Evolutionary conservation across 331 rosid genomes (phyloP).

Genomic region (Stylosanthes scabra): DNA sequence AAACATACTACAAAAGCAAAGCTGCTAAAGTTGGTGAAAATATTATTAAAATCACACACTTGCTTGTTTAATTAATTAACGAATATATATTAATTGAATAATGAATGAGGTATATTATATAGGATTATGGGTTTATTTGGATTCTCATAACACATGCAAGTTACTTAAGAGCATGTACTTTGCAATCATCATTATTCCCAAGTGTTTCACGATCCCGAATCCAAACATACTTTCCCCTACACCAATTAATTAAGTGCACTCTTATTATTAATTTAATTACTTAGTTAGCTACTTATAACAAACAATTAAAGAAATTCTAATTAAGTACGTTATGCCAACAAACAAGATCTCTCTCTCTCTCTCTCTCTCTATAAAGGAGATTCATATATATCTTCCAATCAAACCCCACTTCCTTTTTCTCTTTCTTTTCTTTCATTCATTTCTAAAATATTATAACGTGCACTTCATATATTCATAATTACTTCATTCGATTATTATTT

Average conservation of each 20-base stretch:
- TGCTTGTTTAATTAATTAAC: slow-evolving; percentile 3
- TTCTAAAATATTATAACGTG: not conserved
- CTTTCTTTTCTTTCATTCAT: slow-evolving; percentile 18
- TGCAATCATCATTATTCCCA: slow-evolving; percentile 69
- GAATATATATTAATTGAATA: not conserved
- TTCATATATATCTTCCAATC: slow-evolving; percentile 34
- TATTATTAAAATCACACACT: not conserved
- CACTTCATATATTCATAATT: not conserved
- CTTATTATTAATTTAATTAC: slow-evolving; percentile 13
- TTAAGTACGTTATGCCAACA: slow-evolving; percentile 27
- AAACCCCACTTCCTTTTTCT: not conserved
- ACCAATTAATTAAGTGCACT: slow-evolving; percentile 17
- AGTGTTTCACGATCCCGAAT: slow-evolving; percentile 67
- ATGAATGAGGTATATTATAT: no score
- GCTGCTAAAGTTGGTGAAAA: slow-evolving; percentile 44
- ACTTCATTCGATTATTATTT: slow-evolving; percentile 2
- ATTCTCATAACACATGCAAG: slow-evolving; percentile 81
- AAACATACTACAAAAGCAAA: slow-evolving; percentile 34
- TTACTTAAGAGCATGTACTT: slow-evolving; percentile 65
- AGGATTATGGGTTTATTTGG: slow-evolving; percentile 66
- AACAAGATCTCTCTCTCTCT: slow-evolving; percentile 39
- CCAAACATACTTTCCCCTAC: slow-evolving; percentile 44
- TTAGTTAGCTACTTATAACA: slow-evolving; percentile 17
- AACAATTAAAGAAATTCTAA: slow-evolving; percentile 25
- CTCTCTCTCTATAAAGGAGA: slow-evolving; percentile 33